Conservation (phyloP, 345 rosid species). For the Raphanus raphanistrum region DNA sequence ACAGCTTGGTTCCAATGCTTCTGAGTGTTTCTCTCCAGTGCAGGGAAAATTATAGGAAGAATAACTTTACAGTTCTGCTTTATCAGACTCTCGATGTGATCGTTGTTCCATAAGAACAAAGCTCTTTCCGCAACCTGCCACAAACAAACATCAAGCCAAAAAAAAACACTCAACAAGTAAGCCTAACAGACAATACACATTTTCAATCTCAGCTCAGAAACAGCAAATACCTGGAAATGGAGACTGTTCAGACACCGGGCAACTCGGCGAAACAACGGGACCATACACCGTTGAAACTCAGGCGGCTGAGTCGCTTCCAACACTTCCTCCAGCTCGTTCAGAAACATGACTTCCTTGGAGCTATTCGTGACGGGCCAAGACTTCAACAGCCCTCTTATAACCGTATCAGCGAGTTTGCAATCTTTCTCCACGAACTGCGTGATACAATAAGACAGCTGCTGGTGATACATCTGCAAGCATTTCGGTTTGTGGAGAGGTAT, state of each 20-base stretch:
- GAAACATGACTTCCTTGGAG: constrained; percentile 94
- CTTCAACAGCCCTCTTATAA: constrained; percentile 71
- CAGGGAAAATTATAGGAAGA: constrained; percentile 65
- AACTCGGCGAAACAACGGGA: constrained; percentile 74
- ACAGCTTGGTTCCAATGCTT: constrained; percentile 77
- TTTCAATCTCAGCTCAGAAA: background rate
- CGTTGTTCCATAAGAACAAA: constrained; percentile 72
- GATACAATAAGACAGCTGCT: constrained; percentile 79
- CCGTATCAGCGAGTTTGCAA: constrained; percentile 79
- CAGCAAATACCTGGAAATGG: constrained; percentile 74
- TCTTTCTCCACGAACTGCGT: constrained; percentile 92
- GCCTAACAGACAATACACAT: background rate
- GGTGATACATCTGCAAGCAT: constrained; percentile 81
- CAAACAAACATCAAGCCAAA: background rate
- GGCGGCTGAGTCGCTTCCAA: constrained; percentile 79
- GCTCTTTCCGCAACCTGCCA: constrained; percentile 77
- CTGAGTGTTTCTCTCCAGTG: constrained; percentile 59
- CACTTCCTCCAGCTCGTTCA: constrained; percentile 85
- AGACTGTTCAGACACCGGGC: constrained; percentile 71
- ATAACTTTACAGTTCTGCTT: constrained; percentile 60
- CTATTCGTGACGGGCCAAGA: constrained; percentile 93
- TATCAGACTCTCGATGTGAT: constrained; percentile 66
- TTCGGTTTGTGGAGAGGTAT: constrained; percentile 88
- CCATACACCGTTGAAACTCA: constrained; percentile 86
- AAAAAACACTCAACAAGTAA: background rate